Percentiles rank a stretch among this genome's conserved stretches.
These are phyloP conservation scores for Musa acuminata DNA, from an alignment of 176 grass and related monocot species.

Conservation along the genomic window DNA sequence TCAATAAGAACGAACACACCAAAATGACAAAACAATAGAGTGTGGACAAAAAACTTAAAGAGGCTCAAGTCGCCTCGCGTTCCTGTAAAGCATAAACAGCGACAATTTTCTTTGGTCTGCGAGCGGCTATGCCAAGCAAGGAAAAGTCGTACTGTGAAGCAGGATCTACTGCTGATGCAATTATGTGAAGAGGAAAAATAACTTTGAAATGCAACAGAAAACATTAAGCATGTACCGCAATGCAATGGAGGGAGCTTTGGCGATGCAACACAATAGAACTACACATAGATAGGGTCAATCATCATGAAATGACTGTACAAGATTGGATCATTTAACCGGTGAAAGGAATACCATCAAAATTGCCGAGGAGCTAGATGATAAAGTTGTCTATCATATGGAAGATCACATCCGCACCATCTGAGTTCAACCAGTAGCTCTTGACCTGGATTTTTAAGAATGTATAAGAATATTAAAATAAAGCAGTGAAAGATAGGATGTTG, in stretches of 20 bases:
- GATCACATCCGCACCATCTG: conserved; percentile 81
- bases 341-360: background rate
- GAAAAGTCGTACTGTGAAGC: background rate
- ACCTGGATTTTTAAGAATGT: conserved; percentile 36
- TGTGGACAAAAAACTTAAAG: too few species aligned
- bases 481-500: background rate
- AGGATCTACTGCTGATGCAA: background rate
- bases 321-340: conserved; percentile 12
- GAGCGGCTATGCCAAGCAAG: background rate
- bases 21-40: too few species aligned
- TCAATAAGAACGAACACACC: too few species aligned
- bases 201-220: background rate
- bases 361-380: conserved; percentile 29
- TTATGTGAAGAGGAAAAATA: too few species aligned
- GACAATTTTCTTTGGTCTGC: too few species aligned
- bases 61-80: too few species aligned
- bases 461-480: background rate
- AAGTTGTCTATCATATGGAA: conserved; percentile 97
- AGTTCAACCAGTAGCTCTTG: conserved; percentile 97
- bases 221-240: background rate
- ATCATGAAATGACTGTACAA: conserved; percentile 35
- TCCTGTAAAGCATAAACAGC: too few species aligned
- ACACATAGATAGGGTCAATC: background rate
- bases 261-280: background rate
- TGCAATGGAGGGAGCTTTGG: background rate